phyloP scores from a whole-genome alignment of 805 yeast species.

The Schizosaccharomyces osmophilus region DNA sequence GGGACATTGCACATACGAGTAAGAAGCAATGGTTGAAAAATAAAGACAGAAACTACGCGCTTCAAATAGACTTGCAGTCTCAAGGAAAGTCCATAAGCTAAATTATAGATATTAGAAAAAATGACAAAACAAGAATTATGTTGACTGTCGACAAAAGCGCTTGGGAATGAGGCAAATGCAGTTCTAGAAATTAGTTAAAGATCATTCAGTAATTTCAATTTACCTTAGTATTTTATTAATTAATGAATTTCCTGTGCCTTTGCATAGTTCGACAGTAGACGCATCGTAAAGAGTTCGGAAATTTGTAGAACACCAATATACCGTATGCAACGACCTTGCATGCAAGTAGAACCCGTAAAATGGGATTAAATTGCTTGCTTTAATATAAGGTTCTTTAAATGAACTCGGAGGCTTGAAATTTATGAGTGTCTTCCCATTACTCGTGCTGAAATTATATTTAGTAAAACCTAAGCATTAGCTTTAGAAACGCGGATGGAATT shows the following conservation, averaged over 20 bases:
- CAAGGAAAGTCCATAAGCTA: background rate
- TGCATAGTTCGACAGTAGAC: background rate
- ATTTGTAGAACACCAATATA: background rate
- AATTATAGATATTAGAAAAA: background rate
- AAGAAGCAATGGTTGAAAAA: background rate
- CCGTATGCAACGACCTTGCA: background rate
- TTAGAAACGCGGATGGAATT: background rate
- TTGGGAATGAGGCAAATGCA: background rate
- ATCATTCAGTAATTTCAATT: background rate
- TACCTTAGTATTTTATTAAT: background rate
- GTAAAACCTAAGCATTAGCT: constrained; percentile 15
- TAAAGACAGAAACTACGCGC: background rate
- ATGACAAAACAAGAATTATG: background rate
- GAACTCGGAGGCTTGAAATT: constrained; percentile 9
- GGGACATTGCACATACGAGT: background rate
- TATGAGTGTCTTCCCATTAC: constrained; percentile 18
- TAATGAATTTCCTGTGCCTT: background rate
- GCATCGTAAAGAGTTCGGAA: background rate
- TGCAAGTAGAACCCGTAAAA: background rate
- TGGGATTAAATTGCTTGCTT: background rate
- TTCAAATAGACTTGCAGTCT: background rate
- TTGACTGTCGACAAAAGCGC: background rate
- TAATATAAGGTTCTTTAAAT: background rate
- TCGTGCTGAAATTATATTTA: constrained; percentile 21
- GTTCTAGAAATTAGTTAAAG: background rate